Evolutionary conservation across 805 yeast genomes (phyloP), one percentile per base, ranked within the genome.

Genomic region (Huiozyma sinensis): DNA sequence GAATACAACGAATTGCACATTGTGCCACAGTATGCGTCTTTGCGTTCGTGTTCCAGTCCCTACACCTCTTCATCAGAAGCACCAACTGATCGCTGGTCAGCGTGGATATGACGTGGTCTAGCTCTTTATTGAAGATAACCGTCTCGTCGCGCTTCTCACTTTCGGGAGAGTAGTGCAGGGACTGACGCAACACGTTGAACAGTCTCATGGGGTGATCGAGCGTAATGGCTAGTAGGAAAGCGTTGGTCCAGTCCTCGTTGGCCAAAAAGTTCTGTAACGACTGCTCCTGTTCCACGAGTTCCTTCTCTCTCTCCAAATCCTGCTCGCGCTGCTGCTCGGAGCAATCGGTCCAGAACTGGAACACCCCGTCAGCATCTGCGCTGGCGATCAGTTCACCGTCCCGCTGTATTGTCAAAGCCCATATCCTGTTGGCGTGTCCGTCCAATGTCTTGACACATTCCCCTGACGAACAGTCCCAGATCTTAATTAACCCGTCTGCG

Each of bases 11-110:
- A 42, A 90, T 70, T 36, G 88, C 65, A 46, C 77, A 79, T 64
- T 90, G 98, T 9, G 95, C 84, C 44, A 86, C 75, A 42, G 75
- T 77, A 56, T 85, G 85, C 33, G 86, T 79, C 56, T 79, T 77
- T 43, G 85, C 83, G 61, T 87, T 90, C 38, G 94, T 81, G 61
- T 92, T 92, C 99, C 99, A 92, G 58, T 87, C 95, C 54, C 97
- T 76, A 17, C 89, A 71, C 55, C 95, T 79, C 56, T 76, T 76
- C 61, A 92, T 73, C 27, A 92, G 61, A 9, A 68, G 58, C 36
- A 72, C 53, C 27, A 89, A 63, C 55, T 83, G 84, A 1, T 77
- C 82, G 32, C 75, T 67, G 28, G 68, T 73, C 44, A 92, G 70
- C 9, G 63, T 60, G 5, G 72, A 67, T 36, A 92, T 73, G 8